Conservation (phyloP, 495 filamentous ascomycete genomes). For the Aspergillus cristatus region DNA sequence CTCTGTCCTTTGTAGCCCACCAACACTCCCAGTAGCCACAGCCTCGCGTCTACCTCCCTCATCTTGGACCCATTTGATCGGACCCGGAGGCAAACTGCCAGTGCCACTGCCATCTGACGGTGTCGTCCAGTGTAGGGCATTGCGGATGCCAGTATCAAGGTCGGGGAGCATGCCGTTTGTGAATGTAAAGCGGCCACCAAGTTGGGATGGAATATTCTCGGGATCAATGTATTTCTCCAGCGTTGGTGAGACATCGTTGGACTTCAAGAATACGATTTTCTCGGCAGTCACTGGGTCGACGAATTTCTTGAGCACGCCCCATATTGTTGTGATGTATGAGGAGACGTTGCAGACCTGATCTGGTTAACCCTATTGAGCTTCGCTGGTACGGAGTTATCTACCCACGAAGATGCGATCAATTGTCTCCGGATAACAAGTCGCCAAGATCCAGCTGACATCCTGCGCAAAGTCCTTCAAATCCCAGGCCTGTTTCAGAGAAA, state of each 20-base stretch:
- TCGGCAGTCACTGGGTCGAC: conserved; percentile 20
- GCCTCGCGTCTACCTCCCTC: conserved; percentile 5
- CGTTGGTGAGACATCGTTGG: conserved; percentile 7
- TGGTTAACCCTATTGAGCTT: background rate
- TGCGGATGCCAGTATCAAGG: conserved; percentile 10
- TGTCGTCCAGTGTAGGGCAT: conserved; percentile 5
- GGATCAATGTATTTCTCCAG: conserved; percentile 14
- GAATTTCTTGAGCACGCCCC: conserved; percentile 18
- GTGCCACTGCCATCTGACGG: background rate
- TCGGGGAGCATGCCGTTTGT: conserved; percentile 16
- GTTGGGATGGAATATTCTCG: conserved; percentile 13
- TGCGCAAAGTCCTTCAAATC: conserved; percentile 14
- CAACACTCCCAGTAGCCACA: conserved; percentile 15
- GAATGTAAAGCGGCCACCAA: conserved; percentile 16
- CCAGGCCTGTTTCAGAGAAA: conserved; percentile 22
- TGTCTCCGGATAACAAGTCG: conserved; percentile 25
- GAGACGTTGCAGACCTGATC: conserved; percentile 21
- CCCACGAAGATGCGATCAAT: conserved; percentile 20
- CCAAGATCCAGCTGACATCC: conserved; percentile 17
- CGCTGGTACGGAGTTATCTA: background rate
- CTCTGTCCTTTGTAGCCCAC: background rate
- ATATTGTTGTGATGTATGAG: conserved; percentile 15
- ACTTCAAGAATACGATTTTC: conserved; percentile 15
- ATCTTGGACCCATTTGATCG: conserved; percentile 16
- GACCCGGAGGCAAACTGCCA: conserved; percentile 18